These are phyloP conservation scores for Coprinopsis sp. DNA, from an alignment of 768 basidiomycete genomes.

Conservation along the genomic window DNA sequence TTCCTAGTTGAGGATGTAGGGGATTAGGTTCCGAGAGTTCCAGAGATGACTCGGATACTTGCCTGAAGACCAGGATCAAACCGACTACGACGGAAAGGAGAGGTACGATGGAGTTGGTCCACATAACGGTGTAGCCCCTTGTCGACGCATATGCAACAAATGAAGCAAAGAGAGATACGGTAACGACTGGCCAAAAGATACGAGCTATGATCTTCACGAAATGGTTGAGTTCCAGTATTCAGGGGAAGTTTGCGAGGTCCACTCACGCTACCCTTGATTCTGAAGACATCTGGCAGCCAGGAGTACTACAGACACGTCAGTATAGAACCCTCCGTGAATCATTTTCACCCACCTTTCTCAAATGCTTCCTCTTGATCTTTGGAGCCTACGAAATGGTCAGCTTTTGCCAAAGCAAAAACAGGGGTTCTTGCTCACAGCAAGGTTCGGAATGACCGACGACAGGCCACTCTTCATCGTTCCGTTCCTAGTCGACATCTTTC, in stretches of 20 bases:
- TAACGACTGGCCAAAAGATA: slow-evolving; percentile 79
- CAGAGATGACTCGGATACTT: slow-evolving; percentile 18
- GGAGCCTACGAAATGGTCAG: slow-evolving; percentile 24
- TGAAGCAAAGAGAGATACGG: slow-evolving; percentile 72
- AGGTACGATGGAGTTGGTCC: slow-evolving; percentile 84
- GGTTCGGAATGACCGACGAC: slow-evolving; percentile 24
- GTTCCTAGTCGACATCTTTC: slow-evolving; percentile 3
- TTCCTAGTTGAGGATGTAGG: slow-evolving; percentile 42
- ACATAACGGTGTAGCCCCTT: slow-evolving; percentile 52
- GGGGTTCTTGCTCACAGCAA: slow-evolving; percentile 18
- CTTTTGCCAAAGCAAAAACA: not conserved
- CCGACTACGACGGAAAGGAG: slow-evolving; percentile 89
- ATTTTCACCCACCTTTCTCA: slow-evolving; percentile 43
- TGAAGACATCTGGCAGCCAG: slow-evolving; percentile 85
- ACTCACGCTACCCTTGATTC: slow-evolving; percentile 77
- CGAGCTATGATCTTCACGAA: slow-evolving; percentile 54
- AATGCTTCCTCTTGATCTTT: slow-evolving; percentile 44
- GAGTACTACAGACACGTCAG: slow-evolving; percentile 51
- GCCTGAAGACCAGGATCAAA: slow-evolving; percentile 85
- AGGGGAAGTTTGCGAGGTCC: not conserved
- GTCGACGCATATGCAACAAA: slow-evolving; percentile 55
- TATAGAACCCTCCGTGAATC: not conserved
- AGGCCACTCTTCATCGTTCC: slow-evolving; percentile 28
- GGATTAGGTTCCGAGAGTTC: not conserved
- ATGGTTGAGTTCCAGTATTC: slow-evolving; percentile 7